Percentiles rank a stretch among this genome's conserved stretches.
Evolutionary conservation across 768 basidiomycete species (phyloP).

Genomic region (Russula abietina): DNA sequence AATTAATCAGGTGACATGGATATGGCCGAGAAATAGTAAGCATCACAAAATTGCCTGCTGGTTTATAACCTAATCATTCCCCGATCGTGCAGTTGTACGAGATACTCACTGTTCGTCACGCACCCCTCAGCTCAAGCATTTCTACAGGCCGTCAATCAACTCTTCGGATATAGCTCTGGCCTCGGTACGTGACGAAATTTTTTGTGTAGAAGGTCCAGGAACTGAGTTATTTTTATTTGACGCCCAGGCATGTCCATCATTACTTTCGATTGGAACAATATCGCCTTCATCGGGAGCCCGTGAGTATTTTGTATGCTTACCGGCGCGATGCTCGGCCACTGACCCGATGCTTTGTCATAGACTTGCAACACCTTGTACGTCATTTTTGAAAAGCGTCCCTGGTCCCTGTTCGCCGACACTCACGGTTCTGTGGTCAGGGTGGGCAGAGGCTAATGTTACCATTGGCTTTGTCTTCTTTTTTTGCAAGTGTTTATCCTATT

Average conservation of each 20-base stretch:
- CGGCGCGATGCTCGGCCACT: neutral
- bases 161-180: constrained; percentile 49
- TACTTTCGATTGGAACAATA: constrained; percentile 74
- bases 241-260: constrained; percentile 54
- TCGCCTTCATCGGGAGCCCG: constrained; percentile 26
- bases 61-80: neutral
- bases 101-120: neutral
- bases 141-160: constrained; percentile 33
- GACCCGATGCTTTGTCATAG: constrained; percentile 1
- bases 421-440: constrained; percentile 34
- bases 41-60: neutral
- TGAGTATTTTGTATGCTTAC: constrained; percentile 3
- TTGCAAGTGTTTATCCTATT: constrained; percentile 29
- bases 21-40: constrained; percentile 24
- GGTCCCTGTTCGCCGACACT: neutral
- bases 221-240: neutral
- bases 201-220: neutral
- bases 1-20: constrained; percentile 24
- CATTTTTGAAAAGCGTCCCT: neutral
- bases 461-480: constrained; percentile 43
- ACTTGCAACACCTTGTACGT: constrained; percentile 63
- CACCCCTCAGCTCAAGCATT: neutral
- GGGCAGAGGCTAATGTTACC: constrained; percentile 71
- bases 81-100: constrained; percentile 23
- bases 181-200: constrained; percentile 9